Base-by-base conservation (phyloP, 495 filamentous ascomycete genomes). In the Lichina pygmaea region DNA sequence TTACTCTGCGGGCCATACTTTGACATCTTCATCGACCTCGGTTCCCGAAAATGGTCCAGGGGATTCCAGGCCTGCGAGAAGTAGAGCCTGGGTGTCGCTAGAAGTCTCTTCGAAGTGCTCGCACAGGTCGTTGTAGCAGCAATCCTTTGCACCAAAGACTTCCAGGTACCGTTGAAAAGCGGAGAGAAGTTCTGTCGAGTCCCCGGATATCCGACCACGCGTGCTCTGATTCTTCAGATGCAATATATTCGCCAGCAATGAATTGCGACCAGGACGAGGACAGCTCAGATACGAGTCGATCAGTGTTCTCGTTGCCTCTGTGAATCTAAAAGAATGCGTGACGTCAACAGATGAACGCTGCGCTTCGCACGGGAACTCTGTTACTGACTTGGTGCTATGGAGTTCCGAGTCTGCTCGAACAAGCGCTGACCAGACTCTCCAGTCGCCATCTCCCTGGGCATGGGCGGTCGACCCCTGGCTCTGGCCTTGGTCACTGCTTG, bases 111-210 rank as follows among this genome's bases (percentile, higher is more conserved):
- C 24, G 2, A 24, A 24, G 1, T 24, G 24, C 24, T 52, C 56
- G 46, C 58, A 55, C 7, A 75, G 53, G 50, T 76, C 72, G 34
- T 60, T 57, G 44, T 72, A 75, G 45, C 66, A 68, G 48, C 65
- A 67, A 34, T 63, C 57, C 51, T 72, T 74, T 32, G 58, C 55
- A 6, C 63, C 62, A 45, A 63, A 64, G 8, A 49, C 55, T 39
- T 66, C 57, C 46, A 70, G 68, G 51, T 73, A 73, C 43, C 58
- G 52, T 43, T 62, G 57, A 43, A 60, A 65, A 15, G 57, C 59
- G 41, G 57, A 56, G 7, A 70, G 43, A 39, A 70, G 45, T 7
- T 60, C 58, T 34, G 12, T 30, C 8, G 46, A 33, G 34, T 33
- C 6, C 39, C 6, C 1, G 17, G 38, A 10, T 32, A 32, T 12